phyloP scores from a whole-genome alignment of 306 rosid species.

The Vigna nakashimae region DNA sequence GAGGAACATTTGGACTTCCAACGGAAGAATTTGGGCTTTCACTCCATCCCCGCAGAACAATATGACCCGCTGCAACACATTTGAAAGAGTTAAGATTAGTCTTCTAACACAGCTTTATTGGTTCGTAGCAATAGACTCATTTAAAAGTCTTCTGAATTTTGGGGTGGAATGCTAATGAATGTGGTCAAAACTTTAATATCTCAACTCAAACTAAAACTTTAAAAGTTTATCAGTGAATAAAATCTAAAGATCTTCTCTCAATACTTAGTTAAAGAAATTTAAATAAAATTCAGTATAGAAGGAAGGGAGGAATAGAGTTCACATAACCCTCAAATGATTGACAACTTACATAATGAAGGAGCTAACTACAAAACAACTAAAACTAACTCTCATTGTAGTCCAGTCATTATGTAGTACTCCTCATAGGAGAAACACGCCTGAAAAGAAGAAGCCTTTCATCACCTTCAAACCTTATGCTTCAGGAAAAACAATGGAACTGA shows the following conservation, averaged over 20 bases:
- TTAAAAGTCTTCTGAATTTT: background rate
- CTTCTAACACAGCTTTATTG: constrained; percentile 14
- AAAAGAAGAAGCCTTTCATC: constrained; percentile 40
- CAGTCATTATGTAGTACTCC: constrained; percentile 43
- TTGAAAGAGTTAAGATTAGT: constrained; percentile 35
- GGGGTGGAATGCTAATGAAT: constrained; percentile 4
- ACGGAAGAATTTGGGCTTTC: constrained; percentile 56
- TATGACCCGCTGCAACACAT: constrained; percentile 88
- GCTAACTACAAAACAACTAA: constrained; percentile 35
- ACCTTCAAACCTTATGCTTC: constrained; percentile 6
- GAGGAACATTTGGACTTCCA: constrained; percentile 52
- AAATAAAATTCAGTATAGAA: background rate
- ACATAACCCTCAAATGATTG: constrained; percentile 28
- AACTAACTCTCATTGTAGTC: constrained; percentile 42
- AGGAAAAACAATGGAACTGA: background rate
- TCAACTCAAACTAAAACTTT: background rate
- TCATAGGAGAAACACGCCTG: constrained; percentile 37
- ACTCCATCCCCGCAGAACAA: constrained; percentile 91
- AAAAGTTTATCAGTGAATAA: background rate
- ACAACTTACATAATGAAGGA: constrained; percentile 36
- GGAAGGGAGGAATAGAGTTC: background rate
- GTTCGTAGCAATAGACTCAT: background rate
- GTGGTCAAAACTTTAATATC: background rate
- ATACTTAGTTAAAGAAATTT: background rate
- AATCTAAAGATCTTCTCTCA: background rate